These are phyloP conservation scores for Breynia disticha DNA, from an alignment of 441 rosid species.

Conservation along the genomic window DNA sequence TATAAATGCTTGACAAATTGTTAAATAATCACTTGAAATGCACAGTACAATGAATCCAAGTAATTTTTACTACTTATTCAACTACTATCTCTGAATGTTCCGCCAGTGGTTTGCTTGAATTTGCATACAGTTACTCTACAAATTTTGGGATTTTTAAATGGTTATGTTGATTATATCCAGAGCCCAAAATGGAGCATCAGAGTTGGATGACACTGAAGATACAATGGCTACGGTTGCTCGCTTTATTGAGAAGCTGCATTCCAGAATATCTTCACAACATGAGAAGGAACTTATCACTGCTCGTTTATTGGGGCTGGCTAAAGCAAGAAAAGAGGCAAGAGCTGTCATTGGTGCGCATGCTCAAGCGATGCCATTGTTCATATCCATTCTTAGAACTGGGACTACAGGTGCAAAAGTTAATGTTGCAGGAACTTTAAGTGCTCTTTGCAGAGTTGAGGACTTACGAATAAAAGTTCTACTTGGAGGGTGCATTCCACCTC, in stretches of 20 bases:
- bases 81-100: no score
- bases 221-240: conserved; percentile 57
- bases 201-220: conserved; percentile 47
- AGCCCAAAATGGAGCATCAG: conserved; percentile 38
- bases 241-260: conserved; percentile 72
- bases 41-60: no score
- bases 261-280: conserved; percentile 48
- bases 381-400: conserved; percentile 71
- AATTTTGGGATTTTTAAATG: not conserved
- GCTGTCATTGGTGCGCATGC: conserved; percentile 55
- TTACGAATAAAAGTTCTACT: conserved; percentile 69
- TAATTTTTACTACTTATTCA: no score
- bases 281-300: conserved; percentile 77
- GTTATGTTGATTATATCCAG: conserved; percentile 22
- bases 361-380: conserved; percentile 83
- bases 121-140: no score
- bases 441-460: conserved; percentile 67
- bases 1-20: no score
- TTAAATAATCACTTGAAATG: no score
- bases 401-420: conserved; percentile 57
- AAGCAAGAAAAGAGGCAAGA: conserved; percentile 67
- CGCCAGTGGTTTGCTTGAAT: no score
- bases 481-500: conserved; percentile 89
- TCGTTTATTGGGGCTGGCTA: conserved; percentile 62
- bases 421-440: conserved; percentile 57